Evolutionary conservation across 2,329 filamentous ascomycete genomes (phyloP), one percentile per base, ranked within the genome.

Genomic region (Tolypocladium paradoxum): DNA sequence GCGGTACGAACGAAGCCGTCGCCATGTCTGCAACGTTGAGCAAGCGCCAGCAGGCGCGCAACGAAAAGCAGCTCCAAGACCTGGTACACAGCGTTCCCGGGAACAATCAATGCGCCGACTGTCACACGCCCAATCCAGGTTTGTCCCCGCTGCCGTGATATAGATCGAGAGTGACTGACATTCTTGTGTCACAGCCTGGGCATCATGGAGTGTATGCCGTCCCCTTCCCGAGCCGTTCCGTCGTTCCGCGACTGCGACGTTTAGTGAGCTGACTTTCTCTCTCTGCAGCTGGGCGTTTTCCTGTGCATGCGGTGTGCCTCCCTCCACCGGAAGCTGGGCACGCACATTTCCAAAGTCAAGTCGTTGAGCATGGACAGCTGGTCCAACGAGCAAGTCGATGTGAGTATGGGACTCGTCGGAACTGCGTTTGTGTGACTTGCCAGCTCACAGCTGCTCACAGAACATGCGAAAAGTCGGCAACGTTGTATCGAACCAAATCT

Each of bases 281-380:
- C 46, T 51, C 33, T 49, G 31, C 59, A 96, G 88, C 76, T 99
- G 72, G 93, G 93, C 55, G 83, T 97, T 59, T 99, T 99, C 68
- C 77, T 99, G 50, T 99, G 93, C 73, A 95, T 99, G 88, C 89
- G 93, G 68, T 99, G 93, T 76, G 93, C 91, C 52, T 82, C 90
- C 52, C 81, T 97, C 65, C 93, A 99, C 75, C 88, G 93, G 65
- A 97, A 97, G 73, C 77, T 99, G 64, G 93, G 93, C 56, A 97
- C 93, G 40, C 93, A 99, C 70, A 90, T 99, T 58, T 96, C 91
- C 60, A 99, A 99, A 70, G 90, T 99, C 75, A 99, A 99, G 72
- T 97, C 91, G 37, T 72, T 99, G 73, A 97, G 88, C 70, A 97
- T 99, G 91, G 93, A 99, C 72, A 93, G 87, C 61, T 99, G 93